Evolutionary conservation across 768 basidiomycete genomes (phyloP).

Genomic region (Pleurotus ostreatus): DNA sequence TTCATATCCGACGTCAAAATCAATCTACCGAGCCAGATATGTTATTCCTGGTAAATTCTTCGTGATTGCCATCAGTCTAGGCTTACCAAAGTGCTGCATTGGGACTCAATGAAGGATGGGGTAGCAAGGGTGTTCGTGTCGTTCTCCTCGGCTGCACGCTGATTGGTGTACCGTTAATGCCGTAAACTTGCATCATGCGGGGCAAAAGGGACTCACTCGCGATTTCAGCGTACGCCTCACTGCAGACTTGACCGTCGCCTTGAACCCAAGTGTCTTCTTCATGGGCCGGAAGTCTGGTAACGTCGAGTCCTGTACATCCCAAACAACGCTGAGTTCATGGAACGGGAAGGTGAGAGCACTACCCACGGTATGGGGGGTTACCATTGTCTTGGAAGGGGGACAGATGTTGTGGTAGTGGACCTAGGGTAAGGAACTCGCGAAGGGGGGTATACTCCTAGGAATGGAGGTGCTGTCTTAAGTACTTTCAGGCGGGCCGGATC

Average conservation of each 20-base stretch:
- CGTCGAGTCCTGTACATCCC: background rate
- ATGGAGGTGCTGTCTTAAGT: background rate
- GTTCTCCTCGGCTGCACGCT: background rate
- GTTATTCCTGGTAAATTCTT: too few species aligned
- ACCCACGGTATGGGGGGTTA: conserved; percentile 3
- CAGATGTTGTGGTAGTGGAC: background rate
- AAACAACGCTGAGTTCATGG: too few species aligned
- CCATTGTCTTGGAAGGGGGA: background rate
- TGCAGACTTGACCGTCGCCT: conserved; percentile 5
- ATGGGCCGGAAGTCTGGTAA: conserved; percentile 6
- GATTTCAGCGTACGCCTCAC: conserved; percentile 3
- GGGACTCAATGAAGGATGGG: background rate
- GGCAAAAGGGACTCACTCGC: background rate
- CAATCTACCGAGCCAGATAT: background rate
- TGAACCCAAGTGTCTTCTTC: background rate
- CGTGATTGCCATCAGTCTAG: background rate
- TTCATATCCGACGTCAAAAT: conserved; percentile 1
- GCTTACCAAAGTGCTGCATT: conserved; percentile 7
- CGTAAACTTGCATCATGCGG: background rate
- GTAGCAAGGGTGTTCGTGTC: conserved; percentile 3
- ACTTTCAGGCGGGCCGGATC: conserved; percentile 7
- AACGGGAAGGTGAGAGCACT: background rate
- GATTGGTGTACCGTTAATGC: background rate
- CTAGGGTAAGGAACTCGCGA: too few species aligned
- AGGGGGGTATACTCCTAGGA: background rate